These are phyloP conservation scores for Sporothrix euskadiensis DNA, from an alignment of 2,329 filamentous ascomycete genomes.

Conservation along the genomic window DNA sequence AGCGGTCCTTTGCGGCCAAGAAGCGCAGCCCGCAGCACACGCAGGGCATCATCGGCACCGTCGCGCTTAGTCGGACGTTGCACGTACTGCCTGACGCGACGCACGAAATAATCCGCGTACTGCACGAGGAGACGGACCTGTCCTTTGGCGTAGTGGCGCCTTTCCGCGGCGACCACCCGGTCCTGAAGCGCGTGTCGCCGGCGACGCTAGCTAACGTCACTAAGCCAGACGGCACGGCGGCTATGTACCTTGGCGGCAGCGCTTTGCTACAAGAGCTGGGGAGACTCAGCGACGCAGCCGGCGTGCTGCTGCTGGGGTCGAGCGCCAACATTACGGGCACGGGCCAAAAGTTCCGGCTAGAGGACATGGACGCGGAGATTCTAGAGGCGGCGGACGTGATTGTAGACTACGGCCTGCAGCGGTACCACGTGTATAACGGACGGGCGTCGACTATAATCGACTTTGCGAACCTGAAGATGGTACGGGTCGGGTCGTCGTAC, in stretches of 20 bases:
- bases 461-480: slow-evolving; percentile 18
- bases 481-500: slow-evolving; percentile 23
- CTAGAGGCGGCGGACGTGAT: slow-evolving; percentile 37
- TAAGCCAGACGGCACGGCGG: not conserved
- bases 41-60: slow-evolving; percentile 34
- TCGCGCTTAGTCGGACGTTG: slow-evolving; percentile 31
- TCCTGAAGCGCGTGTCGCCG: not conserved
- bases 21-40: slow-evolving; percentile 33
- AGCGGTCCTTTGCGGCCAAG: slow-evolving; percentile 35
- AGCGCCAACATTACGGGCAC: slow-evolving; percentile 39
- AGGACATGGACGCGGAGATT: slow-evolving; percentile 40
- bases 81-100: slow-evolving; percentile 30
- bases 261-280: slow-evolving; percentile 36
- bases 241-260: not conserved
- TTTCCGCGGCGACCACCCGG: not conserved
- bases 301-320: slow-evolving; percentile 36
- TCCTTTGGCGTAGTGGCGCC: slow-evolving; percentile 31
- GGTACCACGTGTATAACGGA: slow-evolving; percentile 34
- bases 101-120: slow-evolving; percentile 31
- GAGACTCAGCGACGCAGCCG: slow-evolving; percentile 33
- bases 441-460: slow-evolving; percentile 23
- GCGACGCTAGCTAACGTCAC: slow-evolving; percentile 5
- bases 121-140: slow-evolving; percentile 32
- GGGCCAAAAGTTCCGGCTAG: slow-evolving; percentile 37
- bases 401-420: slow-evolving; percentile 39